phyloP scores from a whole-genome alignment of 257 asterid genomes.

The Penstemon eatonii region DNA sequence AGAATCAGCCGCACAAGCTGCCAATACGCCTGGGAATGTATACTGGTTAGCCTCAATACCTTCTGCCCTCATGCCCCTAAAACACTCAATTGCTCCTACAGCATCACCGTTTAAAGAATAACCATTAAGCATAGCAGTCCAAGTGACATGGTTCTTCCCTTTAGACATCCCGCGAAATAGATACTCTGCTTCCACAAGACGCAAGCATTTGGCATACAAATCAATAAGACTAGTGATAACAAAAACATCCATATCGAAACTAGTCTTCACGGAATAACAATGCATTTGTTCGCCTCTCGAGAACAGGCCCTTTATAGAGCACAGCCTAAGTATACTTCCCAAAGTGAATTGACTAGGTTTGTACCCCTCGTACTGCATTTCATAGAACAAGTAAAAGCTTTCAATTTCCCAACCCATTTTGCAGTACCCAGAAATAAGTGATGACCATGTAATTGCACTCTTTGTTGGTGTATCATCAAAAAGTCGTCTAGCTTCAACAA shows the following conservation, averaged over 20 bases:
- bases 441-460: constrained; percentile 71
- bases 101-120: constrained; percentile 63
- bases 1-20: constrained; percentile 54
- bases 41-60: constrained; percentile 74
- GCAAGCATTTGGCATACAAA: constrained; percentile 65
- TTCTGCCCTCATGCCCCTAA: constrained; percentile 56
- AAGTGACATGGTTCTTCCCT: constrained; percentile 85
- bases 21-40: constrained; percentile 73
- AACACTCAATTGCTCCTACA: constrained; percentile 50
- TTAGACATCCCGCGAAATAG: constrained; percentile 50
- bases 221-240: constrained; percentile 77
- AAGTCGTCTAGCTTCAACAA: constrained; percentile 56
- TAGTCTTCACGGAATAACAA: constrained; percentile 56
- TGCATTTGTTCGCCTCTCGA: constrained; percentile 62
- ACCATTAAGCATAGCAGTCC: constrained; percentile 88
- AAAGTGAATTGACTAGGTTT: constrained; percentile 62
- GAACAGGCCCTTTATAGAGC: constrained; percentile 62
- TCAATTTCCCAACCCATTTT: constrained; percentile 59
- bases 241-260: constrained; percentile 54
- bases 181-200: constrained; percentile 53
- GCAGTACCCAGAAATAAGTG: constrained; percentile 82
- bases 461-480: constrained; percentile 49
- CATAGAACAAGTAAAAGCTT: constrained; percentile 54
- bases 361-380: constrained; percentile 58
- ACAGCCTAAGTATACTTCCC: constrained; percentile 69